These are phyloP conservation scores for Trichosanthes cucumerina DNA, from an alignment of 306 rosid species.

Conservation along the genomic window DNA sequence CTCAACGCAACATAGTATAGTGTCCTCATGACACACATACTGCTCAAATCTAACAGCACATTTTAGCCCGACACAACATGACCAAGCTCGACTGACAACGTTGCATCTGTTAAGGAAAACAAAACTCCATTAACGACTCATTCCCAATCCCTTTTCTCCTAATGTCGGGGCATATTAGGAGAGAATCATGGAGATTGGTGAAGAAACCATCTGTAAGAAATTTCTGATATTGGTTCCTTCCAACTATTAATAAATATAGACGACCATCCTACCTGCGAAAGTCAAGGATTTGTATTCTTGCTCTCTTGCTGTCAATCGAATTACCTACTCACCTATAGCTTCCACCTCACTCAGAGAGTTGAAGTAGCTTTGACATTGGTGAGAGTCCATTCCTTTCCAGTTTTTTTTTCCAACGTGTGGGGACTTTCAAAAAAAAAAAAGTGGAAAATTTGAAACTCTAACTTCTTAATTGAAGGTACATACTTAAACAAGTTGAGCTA, in stretches of 20 bases:
- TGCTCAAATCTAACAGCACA: neutral
- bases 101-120: neutral
- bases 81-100: neutral
- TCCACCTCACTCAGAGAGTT: neutral
- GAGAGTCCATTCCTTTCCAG: neutral
- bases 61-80: neutral
- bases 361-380: neutral
- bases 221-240: neutral
- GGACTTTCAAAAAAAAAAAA: too few relatives aligned
- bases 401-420: too few relatives aligned
- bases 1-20: neutral
- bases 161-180: neutral
- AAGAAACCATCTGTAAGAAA: neutral
- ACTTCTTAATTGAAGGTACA: too few relatives aligned
- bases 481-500: too few relatives aligned
- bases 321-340: neutral
- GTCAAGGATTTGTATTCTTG: neutral
- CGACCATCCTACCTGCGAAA: neutral
- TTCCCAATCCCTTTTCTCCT: neutral
- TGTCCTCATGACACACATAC: too few relatives aligned
- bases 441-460: too few relatives aligned
- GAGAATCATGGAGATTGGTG: too few relatives aligned
- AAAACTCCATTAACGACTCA: neutral
- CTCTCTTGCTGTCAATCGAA: neutral
- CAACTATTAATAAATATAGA: neutral